Conservation (phyloP, 2,329 filamentous ascomycete species). For the Beauveria caledonica region DNA sequence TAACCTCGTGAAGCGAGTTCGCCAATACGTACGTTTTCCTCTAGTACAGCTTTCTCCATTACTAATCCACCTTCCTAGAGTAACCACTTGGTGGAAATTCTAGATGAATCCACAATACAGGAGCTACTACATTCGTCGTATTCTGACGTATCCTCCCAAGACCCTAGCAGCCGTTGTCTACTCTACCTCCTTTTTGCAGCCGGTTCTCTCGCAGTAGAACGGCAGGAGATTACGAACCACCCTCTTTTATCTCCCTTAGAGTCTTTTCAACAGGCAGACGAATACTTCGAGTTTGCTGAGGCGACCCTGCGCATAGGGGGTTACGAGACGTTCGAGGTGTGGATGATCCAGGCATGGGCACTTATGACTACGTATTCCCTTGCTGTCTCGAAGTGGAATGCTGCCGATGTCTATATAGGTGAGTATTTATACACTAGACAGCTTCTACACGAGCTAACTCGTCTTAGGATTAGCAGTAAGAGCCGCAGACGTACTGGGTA, state of each 20-base stretch:
- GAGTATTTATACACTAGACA: conserved; percentile 17
- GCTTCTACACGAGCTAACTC: conserved; percentile 11
- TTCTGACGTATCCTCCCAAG: conserved; percentile 39
- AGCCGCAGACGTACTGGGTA: conserved; percentile 52
- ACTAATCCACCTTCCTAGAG: conserved; percentile 32
- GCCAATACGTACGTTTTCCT: not conserved
- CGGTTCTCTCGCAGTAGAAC: conserved; percentile 25
- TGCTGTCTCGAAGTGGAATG: conserved; percentile 53
- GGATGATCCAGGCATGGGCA: conserved; percentile 55
- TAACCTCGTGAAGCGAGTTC: conserved; percentile 21
- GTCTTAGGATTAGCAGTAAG: conserved; percentile 52
- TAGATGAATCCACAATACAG: conserved; percentile 44
- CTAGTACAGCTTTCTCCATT: not conserved
- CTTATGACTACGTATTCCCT: conserved; percentile 59
- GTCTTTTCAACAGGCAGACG: conserved; percentile 46
- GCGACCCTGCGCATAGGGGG: conserved; percentile 37
- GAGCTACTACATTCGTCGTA: conserved; percentile 45
- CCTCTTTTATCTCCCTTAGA: conserved; percentile 17
- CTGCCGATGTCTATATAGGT: conserved; percentile 55
- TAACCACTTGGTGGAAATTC: conserved; percentile 51
- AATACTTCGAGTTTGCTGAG: conserved; percentile 54
- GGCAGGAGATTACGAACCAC: not conserved
- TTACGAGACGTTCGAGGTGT: conserved; percentile 55
- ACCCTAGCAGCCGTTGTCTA: conserved; percentile 47
- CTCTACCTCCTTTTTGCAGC: conserved; percentile 56